phyloP scores from a whole-genome alignment of 1,284 basidiomycete genomes.

The Ustilago loliicola region DNA sequence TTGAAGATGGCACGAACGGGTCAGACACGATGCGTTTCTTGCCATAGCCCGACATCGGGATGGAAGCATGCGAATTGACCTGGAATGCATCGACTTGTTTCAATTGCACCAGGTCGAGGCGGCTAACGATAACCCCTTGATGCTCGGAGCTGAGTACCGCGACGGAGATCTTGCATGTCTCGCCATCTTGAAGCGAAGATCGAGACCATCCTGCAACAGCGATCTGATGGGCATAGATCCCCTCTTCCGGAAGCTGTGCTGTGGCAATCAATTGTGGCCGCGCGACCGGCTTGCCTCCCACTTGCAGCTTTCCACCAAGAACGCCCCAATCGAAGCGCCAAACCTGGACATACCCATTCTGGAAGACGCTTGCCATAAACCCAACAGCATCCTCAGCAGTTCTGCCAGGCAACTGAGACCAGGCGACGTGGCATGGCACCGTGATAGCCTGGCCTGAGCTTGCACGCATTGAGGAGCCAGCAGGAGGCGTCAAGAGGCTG shows the following conservation, averaged over 20 bases:
- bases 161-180: constrained; percentile 35
- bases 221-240: constrained; percentile 30
- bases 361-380: constrained; percentile 78
- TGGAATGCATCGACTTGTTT: constrained; percentile 12
- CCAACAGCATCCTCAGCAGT: constrained; percentile 71
- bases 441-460: constrained; percentile 23
- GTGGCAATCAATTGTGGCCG: constrained; percentile 36
- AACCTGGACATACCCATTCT: constrained; percentile 74
- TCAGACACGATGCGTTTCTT: constrained; percentile 33
- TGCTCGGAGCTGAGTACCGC: constrained; percentile 35
- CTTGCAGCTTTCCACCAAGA: constrained; percentile 37
- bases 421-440: constrained; percentile 72
- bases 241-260: constrained; percentile 8
- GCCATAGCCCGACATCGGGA: constrained; percentile 10
- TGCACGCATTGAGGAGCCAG: constrained; percentile 18
- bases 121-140: constrained; percentile 11
- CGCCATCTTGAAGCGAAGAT: constrained; percentile 7
- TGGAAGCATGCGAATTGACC: not conserved
- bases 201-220: constrained; percentile 43
- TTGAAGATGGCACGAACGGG: constrained; percentile 33
- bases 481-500: constrained; percentile 73
- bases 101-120: constrained; percentile 20
- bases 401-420: constrained; percentile 76
- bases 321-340: constrained; percentile 73
- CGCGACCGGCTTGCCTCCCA: constrained; percentile 44